Base-by-base conservation (phyloP, 768 basidiomycete genomes). In the Lactarius akahatsu region DNA sequence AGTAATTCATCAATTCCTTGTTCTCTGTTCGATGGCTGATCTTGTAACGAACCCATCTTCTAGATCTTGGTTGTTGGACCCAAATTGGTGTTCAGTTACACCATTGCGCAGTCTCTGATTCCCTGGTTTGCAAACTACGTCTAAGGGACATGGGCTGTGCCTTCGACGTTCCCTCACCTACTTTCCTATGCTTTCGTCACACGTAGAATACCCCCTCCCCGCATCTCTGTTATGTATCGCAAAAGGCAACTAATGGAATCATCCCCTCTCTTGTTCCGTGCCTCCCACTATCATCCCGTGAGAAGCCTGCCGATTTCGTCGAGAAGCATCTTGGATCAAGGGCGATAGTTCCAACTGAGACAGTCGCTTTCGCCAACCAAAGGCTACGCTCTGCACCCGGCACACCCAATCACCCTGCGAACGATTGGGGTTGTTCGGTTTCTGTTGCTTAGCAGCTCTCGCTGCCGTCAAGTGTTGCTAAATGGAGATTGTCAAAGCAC, bases 41-140 rank as follows among this genome's bases (percentile, higher is more conserved):
- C n/a, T 15, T 26, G 47, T 50, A 45, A 45, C 43, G 8, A 45
- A 45, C 43, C 43, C 43, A 45, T 45, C 50, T 6, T 15, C 13
- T 52, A 96, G 93, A 91, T 96, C 72, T 83, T 98, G 56, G 94
- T 98, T 68, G 95, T 98, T 43, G 96, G 95, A 60, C 96, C 96
- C 47, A 98, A 98, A 80, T 87, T 98, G 41, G 94, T 98, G 72
- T 98, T 98, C 85, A 94, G 92, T 72, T 98, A 96, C 81, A 98
- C 96, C 58, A 85, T 98, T 4, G 96, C 96, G 13, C 96, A 98
- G 78, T 91, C 90, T 20, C 82, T 98, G 77, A 98, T 98, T 80
- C 96, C 96, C 56, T 80, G 89, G 72, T 97, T 96, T 78, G 85
- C 88, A 52, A 86, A 50, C 36, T 67, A 67, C 15, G 52, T 63